Evolutionary conservation across 1,139 yeast species (phyloP), one percentile per base, ranked within the genome.

Genomic region (Nakaseomyces glabratus): DNA sequence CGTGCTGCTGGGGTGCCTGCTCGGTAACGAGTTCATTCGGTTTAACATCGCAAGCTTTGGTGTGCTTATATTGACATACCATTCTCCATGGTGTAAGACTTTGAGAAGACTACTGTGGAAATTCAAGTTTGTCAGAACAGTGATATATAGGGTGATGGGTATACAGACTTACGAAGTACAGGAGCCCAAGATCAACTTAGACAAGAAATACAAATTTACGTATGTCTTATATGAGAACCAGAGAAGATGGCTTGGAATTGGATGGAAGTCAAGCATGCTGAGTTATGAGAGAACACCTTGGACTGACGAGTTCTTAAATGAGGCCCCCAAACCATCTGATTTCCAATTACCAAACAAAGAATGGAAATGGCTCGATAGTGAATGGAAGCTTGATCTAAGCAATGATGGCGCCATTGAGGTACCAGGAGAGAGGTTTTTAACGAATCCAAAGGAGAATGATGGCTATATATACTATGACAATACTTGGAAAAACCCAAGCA

Each of bases 231-330:
- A 79, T 59, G 98, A 90, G 58, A 90, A 90, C 57, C 98, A 90
- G 62, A 76, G 98, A 53, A 77, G 93, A 51, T 90, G 98, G 98
- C 67, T 90, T 29, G 98, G 97, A 7, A 84, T 90, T 49, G 98
- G 98, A 9, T 90, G 98, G 98, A 90, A 97, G 0, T 68, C 93
- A 8, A 90, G 86, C 53, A 67, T 90, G 54, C 66, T 90, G 43
- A 80, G 94, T 23, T 90, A 90, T 57, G 98, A 90, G 58, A 71
- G 98, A 53, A 77, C 95, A 0, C 81, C 97, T 2, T 90, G 96
- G 96, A 88, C 97, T 0, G 98, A 90, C 58, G 97, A 90, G 59
- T 86, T 86, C 52, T 67, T 88, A 42, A 90, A 88, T 56, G 96
- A 88, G 53, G 74, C 90, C 1, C 75, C 82, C 3, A 67, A 88